Evolutionary conservation across 495 filamentous ascomycete species (phyloP).

Genomic region (Lepraria neglecta): DNA sequence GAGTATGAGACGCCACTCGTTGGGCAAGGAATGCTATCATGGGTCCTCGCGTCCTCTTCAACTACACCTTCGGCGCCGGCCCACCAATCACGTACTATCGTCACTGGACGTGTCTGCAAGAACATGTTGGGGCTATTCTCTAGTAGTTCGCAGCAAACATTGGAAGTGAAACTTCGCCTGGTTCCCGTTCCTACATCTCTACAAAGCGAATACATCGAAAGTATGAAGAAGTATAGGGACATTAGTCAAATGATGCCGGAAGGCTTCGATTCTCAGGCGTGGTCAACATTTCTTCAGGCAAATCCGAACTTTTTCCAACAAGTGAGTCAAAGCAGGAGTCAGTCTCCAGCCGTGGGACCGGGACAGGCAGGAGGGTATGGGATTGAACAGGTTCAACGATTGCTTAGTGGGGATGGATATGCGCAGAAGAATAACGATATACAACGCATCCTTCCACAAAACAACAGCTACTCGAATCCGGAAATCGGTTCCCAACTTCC

Average conservation of each 20-base stretch:
- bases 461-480: conserved; percentile 19
- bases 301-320: conserved; percentile 42
- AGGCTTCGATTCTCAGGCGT: conserved; percentile 62
- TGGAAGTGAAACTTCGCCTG: conserved; percentile 89
- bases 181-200: conserved; percentile 71
- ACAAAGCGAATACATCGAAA: conserved; percentile 62
- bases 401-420: conserved; percentile 41
- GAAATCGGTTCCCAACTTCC: conserved; percentile 20
- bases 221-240: conserved; percentile 55
- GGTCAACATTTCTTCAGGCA: conserved; percentile 58
- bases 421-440: conserved; percentile 28
- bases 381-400: conserved; percentile 47
- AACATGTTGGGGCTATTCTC: conserved; percentile 78
- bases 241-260: conserved; percentile 54
- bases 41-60: conserved; percentile 61
- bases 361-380: conserved; percentile 44
- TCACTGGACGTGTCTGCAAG: conserved; percentile 85
- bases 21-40: conserved; percentile 92
- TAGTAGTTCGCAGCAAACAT: conserved; percentile 75
- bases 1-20: conserved; percentile 89
- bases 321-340: conserved; percentile 23
- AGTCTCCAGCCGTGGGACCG: conserved; percentile 20
- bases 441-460: conserved; percentile 12
- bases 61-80: conserved; percentile 50
- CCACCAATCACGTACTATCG: conserved; percentile 61